Conservation (phyloP, 306 rosid genomes). For the Vigna trinervia region DNA sequence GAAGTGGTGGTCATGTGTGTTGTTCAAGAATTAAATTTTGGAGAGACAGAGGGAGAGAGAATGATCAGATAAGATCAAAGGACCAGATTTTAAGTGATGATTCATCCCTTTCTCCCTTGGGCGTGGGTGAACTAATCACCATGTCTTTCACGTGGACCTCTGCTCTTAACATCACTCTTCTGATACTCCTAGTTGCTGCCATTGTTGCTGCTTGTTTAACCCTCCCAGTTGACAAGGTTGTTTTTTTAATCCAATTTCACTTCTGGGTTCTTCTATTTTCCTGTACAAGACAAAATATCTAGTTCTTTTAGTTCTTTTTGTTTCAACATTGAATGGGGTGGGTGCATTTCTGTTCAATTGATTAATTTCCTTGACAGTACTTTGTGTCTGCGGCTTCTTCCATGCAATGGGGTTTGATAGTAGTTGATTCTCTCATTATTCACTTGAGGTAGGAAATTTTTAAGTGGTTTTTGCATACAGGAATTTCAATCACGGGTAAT, state of each 20-base stretch:
- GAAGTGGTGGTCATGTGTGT: neutral
- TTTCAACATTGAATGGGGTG: conserved; percentile 24
- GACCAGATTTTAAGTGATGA: neutral
- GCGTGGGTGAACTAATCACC: neutral
- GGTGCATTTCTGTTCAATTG: conserved; percentile 19
- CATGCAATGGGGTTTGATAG: neutral
- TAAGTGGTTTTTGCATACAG: neutral
- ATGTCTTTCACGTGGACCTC: conserved; percentile 67
- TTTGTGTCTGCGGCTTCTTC: neutral
- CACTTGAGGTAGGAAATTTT: neutral
- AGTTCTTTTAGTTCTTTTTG: conserved; percentile 28
- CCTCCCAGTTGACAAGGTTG: conserved; percentile 84
- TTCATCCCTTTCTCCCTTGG: neutral
- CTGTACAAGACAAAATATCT: neutral
- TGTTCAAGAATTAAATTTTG: neutral
- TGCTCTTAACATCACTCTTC: conserved; percentile 61
- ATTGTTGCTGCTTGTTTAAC: conserved; percentile 60
- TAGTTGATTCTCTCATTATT: neutral
- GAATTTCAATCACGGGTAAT: conserved; percentile 6
- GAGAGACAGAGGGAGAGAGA: neutral
- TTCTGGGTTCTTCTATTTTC: neutral
- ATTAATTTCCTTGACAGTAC: neutral
- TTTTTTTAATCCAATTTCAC: conserved; percentile 28
- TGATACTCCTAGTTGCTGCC: conserved; percentile 61
- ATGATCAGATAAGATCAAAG: neutral